Evolutionary conservation across 2,329 filamentous ascomycete genomes (phyloP), one percentile per base, ranked within the genome.

Genomic region (Dactylellina sp.): DNA sequence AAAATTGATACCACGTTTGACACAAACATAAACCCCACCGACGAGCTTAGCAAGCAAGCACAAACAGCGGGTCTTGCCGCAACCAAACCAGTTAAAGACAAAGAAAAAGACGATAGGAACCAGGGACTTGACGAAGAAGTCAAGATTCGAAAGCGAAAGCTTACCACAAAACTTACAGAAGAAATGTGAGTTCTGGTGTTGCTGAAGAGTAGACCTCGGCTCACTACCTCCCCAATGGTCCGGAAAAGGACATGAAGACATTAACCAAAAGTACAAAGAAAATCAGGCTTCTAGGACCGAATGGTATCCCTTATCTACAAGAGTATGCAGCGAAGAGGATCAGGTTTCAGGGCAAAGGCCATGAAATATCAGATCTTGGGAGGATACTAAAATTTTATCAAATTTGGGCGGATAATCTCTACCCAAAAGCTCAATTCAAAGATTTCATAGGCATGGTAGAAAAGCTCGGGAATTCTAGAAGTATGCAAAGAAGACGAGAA

Each of bases 391-490:
- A 91, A 22, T 91, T 96, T 80, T 99, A 98, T 80, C 95, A 98
- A 80, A 82, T 97, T 64, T 99, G 95, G 95, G 89, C 99, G 1
- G 94, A 99, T 81, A 93, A 97, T 79, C 84, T 99, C 11, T 99
- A 93, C 79, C 95, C 95, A 11, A 93, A 96, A 79, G 95, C 94
- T 3, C 94, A 93, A 79, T 99, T 99, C 79, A 86, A 91, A 52
- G 95, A 99, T 79, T 95, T 91, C 1, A 84, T 98, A 5, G 83
- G 86, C 40, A 97, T 98, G 84, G 91, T 98, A 1, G 95, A 99
- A 81, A 97, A 96, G 82, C 85, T 92, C 0, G 95, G 95, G 0
- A 95, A 97, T 81, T 92, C 90, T 87, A 94, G 65, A 91, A 96
- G 80, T 84, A 76, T 78, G 71, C 76, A 64, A 11, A 71, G 70